Evolutionary conservation across 148 eudicot genomes (phyloP).

Genomic region (Spergularia bocconei): DNA sequence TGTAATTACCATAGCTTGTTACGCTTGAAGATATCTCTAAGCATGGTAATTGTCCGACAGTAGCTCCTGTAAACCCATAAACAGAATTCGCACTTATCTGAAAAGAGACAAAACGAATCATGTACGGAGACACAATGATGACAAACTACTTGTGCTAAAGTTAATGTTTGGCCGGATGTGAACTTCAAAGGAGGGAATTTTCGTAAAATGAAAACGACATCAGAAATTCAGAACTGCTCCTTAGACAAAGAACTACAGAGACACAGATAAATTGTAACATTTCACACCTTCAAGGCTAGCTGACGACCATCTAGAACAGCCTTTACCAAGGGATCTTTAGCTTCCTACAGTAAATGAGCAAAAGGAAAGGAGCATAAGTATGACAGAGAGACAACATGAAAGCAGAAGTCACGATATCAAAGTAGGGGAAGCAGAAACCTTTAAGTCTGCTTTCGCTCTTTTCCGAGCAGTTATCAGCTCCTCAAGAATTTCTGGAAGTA

Average conservation of each 20-base stretch:
- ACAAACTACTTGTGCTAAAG: not conserved
- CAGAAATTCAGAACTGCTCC: conserved; percentile 1
- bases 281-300: conserved; percentile 83
- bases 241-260: conserved; percentile 1
- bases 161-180: not conserved
- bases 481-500: conserved; percentile 99
- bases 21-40: conserved; percentile 98
- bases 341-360: conserved; percentile 53
- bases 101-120: conserved; percentile 18
- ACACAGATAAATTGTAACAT: conserved; percentile 1
- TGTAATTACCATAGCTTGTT: conserved; percentile 86
- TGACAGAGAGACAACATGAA: conserved; percentile 11
- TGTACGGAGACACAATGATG: not conserved
- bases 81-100: conserved; percentile 99
- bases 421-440: conserved; percentile 42
- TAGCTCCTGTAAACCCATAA: conserved; percentile 99
- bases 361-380: conserved; percentile 10
- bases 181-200: conserved; percentile 3
- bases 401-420: not conserved
- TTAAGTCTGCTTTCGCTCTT: conserved; percentile 97
- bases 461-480: conserved; percentile 93
- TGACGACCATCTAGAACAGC: conserved; percentile 99
- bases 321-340: conserved; percentile 94
- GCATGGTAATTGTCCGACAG: conserved; percentile 92
- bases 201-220: not conserved